Evolutionary conservation across 371 early-diverging fungal species (phyloP), one percentile per base, ranked within the genome.

Genomic region (Mortierella sp.): DNA sequence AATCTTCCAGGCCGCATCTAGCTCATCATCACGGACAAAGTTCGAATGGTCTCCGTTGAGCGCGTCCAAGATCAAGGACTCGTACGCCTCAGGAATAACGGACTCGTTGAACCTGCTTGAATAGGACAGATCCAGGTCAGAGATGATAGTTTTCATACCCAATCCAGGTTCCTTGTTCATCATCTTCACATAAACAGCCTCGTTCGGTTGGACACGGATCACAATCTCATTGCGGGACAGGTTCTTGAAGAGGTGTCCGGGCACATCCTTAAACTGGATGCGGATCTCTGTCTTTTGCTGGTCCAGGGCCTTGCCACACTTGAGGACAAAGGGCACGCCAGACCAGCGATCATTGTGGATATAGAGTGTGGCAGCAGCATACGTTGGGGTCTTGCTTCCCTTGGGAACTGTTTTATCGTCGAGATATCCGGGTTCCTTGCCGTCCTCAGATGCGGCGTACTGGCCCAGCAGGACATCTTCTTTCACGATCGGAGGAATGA

Each of bases 101-200:
- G 89, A 65, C 51, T 94, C 92, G 21, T 86, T 83, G 84, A 94
- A 98, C 46, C 97, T 90, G 43, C 86, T 84, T 42, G 89, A 83
- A 83, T 99, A 99, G 6, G 95, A 88, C 56, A 98, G 82, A 70
- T 99, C 97, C 12, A 99, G 84, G 79, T 98, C 98, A 2, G 95
- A 91, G 58, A 94, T 91, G 50, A 91, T 84, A 24, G 89, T 84
- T 50, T 85, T 72, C 69, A 85, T 81, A 4, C 86, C 83, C 32
- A 94, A 82, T 15, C 94, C 95, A 23, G 94, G 99, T 51, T 91
- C 87, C 83, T 99, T 99, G 89, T 93, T 96, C 71, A 92, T 94
- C 70, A 97, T 89, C 81, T 98, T 98, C 84, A 98, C 90, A 80
- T 99, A 98, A n/a, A 99, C 92, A 2, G 97, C 94, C 80, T 98